phyloP scores from a whole-genome alignment of 129 eudicot species.

The Dittrichia graveolens region DNA sequence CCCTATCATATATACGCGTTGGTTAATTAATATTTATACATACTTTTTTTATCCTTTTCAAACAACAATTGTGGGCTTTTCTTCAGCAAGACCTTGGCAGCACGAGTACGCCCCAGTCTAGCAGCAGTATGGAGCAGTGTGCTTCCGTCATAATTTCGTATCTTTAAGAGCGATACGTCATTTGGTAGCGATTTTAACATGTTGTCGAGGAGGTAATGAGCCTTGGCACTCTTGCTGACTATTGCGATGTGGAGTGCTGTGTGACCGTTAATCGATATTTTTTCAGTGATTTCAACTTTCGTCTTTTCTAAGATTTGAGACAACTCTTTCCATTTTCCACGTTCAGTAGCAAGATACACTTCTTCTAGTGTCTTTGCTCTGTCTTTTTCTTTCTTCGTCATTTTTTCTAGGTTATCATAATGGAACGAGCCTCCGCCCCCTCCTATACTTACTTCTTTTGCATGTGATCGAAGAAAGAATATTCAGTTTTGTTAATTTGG shows the following conservation, averaged over 20 bases:
- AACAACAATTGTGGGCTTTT: not conserved
- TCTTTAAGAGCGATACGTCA: not conserved
- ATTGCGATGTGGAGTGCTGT: constrained; percentile 9
- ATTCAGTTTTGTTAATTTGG: not conserved
- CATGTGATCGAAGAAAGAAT: too few species aligned
- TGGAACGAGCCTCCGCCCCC: too few species aligned
- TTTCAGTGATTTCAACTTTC: not conserved
- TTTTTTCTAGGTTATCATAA: not conserved
- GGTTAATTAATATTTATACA: too few species aligned
- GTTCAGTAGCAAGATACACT: not conserved
- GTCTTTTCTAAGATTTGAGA: not conserved
- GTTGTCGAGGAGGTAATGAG: not conserved
- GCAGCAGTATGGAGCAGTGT: not conserved
- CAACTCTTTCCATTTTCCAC: not conserved
- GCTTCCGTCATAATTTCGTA: constrained; percentile 1
- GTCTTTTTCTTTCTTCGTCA: not conserved
- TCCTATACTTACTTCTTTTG: too few species aligned
- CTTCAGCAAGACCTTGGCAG: too few species aligned
- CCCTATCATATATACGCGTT: too few species aligned
- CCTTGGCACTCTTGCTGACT: not conserved
- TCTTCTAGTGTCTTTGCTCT: not conserved
- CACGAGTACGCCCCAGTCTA: not conserved
- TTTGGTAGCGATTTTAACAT: not conserved
- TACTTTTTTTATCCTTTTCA: constrained; percentile 17
- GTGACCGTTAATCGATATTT: constrained; percentile 1